Percentiles rank a stretch among this genome's conserved stretches.
Evolutionary conservation across 2,329 filamentous ascomycete genomes (phyloP).

Genomic region (Stagonosporopsis cucurbitacearum): DNA sequence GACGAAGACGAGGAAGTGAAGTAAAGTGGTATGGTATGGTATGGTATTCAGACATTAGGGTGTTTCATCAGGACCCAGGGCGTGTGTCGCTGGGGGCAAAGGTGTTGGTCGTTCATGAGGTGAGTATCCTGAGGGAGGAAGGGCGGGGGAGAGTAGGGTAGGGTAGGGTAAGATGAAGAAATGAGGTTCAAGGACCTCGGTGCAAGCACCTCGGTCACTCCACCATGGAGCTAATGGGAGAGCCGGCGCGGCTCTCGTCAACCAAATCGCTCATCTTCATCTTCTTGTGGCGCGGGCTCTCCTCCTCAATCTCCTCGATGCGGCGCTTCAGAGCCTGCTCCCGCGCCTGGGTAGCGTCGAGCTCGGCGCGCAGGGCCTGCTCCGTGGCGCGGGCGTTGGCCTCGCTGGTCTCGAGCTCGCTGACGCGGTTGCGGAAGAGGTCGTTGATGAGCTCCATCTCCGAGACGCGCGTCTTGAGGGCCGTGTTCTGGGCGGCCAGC

Average conservation of each 20-base stretch:
- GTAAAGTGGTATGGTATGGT: too few species aligned
- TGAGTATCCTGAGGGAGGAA: too few species aligned
- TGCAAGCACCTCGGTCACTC: constrained; percentile 28
- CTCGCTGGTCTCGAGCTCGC: constrained; percentile 79
- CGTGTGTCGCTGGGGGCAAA: too few species aligned
- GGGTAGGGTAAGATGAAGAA: too few species aligned
- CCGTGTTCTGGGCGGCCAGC: constrained; percentile 79
- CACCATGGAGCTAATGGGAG: constrained; percentile 42
- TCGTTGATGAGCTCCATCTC: constrained; percentile 93
- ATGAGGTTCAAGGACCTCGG: too few species aligned
- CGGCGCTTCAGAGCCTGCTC: constrained; percentile 84
- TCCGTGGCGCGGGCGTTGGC: constrained; percentile 66
- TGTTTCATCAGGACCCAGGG: too few species aligned
- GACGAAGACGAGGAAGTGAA: too few species aligned
- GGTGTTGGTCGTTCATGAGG: too few species aligned
- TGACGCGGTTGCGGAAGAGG: constrained; percentile 70
- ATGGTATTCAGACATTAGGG: too few species aligned
- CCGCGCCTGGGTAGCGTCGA: constrained; percentile 77
- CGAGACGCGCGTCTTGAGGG: constrained; percentile 91
- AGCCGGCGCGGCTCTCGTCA: constrained; percentile 51
- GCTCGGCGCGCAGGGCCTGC: constrained; percentile 63
- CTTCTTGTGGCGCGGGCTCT: constrained; percentile 61
- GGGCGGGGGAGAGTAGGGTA: too few species aligned
- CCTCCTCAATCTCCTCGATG: constrained; percentile 67
- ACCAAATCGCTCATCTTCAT: constrained; percentile 63